Evolutionary conservation across 1,139 yeast species (phyloP).

Genomic region (Diutina sp.): DNA sequence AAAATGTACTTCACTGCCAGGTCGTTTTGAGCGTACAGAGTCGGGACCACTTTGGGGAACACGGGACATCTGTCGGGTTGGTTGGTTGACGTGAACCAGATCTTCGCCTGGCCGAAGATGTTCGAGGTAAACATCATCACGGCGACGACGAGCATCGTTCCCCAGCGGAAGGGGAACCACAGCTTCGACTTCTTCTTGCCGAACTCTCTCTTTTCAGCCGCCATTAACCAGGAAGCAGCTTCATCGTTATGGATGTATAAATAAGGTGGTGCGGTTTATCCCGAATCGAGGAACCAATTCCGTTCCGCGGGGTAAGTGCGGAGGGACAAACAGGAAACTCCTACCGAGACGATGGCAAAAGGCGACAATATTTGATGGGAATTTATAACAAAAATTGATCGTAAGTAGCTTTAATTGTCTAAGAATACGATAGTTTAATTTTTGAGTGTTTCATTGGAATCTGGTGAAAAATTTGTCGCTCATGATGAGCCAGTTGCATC

Average conservation of each 20-base stretch:
- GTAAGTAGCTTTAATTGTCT: too few species aligned
- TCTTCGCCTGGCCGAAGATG: neutral
- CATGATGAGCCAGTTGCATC: too few species aligned
- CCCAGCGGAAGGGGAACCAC: neutral
- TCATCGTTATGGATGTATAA: neutral
- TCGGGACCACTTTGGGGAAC: neutral
- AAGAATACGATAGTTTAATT: too few species aligned
- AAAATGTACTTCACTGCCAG: constrained; percentile 4
- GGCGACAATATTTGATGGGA: too few species aligned
- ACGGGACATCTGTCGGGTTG: neutral
- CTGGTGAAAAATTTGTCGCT: too few species aligned
- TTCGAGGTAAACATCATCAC: neutral
- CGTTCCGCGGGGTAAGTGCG: neutral
- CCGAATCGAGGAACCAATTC: neutral
- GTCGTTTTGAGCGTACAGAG: constrained; percentile 10
- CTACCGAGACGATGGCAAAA: neutral
- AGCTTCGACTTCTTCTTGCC: neutral
- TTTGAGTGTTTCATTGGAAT: too few species aligned
- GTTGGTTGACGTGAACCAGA: neutral
- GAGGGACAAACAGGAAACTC: neutral
- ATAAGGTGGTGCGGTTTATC: neutral
- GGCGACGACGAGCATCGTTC: neutral
- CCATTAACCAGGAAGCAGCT: neutral
- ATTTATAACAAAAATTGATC: too few species aligned
- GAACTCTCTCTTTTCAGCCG: neutral